Evolutionary conservation across 371 early-diverging fungal species (phyloP).

Genomic region (Rhizopus sp.): DNA sequence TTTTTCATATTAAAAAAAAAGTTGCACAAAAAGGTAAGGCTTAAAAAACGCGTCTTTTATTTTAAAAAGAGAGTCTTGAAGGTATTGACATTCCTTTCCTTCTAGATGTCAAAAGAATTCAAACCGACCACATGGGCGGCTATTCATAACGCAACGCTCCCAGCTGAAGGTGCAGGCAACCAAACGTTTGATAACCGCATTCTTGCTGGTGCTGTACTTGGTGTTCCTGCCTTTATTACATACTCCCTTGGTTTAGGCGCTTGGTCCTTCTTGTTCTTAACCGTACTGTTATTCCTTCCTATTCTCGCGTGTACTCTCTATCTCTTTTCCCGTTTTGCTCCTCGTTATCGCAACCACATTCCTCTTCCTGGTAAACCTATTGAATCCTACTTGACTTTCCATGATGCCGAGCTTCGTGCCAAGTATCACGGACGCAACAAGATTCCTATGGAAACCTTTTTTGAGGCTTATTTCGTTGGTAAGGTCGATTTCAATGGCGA

Average conservation of each 20-base stretch:
- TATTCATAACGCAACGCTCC: constrained; percentile 63
- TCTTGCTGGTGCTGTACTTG: constrained; percentile 54
- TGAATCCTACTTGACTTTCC: constrained; percentile 87
- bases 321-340: constrained; percentile 65
- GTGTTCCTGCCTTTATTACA: constrained; percentile 64
- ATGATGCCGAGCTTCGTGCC: constrained; percentile 74
- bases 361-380: constrained; percentile 78
- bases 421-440: constrained; percentile 77
- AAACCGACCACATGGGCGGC: constrained; percentile 61
- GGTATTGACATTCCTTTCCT: neutral
- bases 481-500: constrained; percentile 93
- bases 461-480: constrained; percentile 93
- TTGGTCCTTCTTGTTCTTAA: constrained; percentile 61
- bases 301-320: constrained; percentile 71
- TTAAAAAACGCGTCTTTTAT: constrained; percentile 5
- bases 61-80: neutral
- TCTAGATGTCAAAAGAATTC: constrained; percentile 32
- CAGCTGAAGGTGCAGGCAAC: constrained; percentile 80
- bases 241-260: constrained; percentile 60
- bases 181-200: constrained; percentile 71
- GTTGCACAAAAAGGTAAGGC: neutral
- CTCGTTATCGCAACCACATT: constrained; percentile 70
- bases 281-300: constrained; percentile 64
- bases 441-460: constrained; percentile 96
- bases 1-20: neutral